Evolutionary conservation across 768 basidiomycete genomes (phyloP), one percentile per base, ranked within the genome.

Genomic region (Pisolithus orientalis): DNA sequence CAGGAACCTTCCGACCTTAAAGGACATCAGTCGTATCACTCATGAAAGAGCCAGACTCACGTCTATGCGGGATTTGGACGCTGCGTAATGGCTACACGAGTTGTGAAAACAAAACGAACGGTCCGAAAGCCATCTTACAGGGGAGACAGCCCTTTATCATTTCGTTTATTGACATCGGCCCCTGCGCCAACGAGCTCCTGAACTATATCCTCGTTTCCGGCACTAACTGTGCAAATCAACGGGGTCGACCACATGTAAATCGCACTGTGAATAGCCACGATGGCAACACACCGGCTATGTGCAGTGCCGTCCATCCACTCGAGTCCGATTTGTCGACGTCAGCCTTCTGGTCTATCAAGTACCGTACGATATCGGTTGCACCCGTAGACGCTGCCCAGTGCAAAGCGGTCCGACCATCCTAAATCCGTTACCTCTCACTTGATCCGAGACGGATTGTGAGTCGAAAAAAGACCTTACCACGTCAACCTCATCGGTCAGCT

Each of bases 51-150:
- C 58, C 62, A 58, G 60, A 28, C 37, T 51, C 62, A 89, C 91
- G 63, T 91, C 87, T 56, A 92, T 80, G 42, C 84, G 87, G 51
- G 91, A 86, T 67, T 94, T 94, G 29, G 92, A 95, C 43, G 92
- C 93, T 28, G 92, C 91, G 63, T 95, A 95, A 69, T 94, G 91
- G 60, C 92, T 95, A 38, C 42, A 45, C 55, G 51, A 54, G 53
- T 40, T 45, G 7, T 11, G 14, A 13, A 1, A 5, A 32, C 21
- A n/a, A 31, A 31, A 13, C 29, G 24, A 9, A 49, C 48, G 46
- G 3, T 51, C 29, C 49, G 44, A 39, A 17, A 47, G 24, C 13
- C n/a, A 24, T 70, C 87, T 66, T 67, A 94, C 92, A 96, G 65
- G 37, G 93, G 80, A 3, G 86, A 90, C 27, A 92, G 68, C 9